Conservation (phyloP, 129 eudicot species). For the Flaveria brownii region DNA sequence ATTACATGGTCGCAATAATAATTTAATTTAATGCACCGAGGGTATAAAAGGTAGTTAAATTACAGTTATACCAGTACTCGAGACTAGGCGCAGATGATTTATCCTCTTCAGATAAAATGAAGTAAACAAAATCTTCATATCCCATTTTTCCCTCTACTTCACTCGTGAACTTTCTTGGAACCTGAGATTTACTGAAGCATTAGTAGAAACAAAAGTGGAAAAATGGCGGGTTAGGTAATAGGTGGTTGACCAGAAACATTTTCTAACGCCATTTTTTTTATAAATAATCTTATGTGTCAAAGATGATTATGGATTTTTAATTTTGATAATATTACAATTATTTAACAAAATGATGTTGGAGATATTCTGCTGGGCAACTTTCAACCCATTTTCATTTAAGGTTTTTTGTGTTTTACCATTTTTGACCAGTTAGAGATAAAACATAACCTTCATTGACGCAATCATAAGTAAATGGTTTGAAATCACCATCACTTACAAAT, state of each 20-base stretch:
- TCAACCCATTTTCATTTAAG: not conserved
- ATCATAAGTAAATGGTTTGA: too few relatives aligned
- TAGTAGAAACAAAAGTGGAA: not conserved
- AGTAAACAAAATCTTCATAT: conserved; percentile 76
- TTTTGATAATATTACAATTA: not conserved
- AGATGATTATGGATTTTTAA: not conserved
- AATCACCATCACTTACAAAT: not conserved
- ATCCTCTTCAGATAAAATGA: conserved; percentile 70
- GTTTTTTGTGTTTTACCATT: too few relatives aligned
- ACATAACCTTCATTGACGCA: too few relatives aligned
- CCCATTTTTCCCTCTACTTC: conserved; percentile 78
- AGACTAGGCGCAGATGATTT: conserved; percentile 79
- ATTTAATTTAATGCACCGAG: not conserved
- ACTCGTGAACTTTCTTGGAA: conserved; percentile 67
- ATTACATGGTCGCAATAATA: not conserved
- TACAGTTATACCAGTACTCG: conserved; percentile 60
- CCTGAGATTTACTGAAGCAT: conserved; percentile 35
- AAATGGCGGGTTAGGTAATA: not conserved
- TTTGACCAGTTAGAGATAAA: too few relatives aligned
- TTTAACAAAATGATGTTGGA: not conserved
- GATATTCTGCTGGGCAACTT: not conserved
- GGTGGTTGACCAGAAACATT: not conserved
- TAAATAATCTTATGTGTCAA: not conserved
- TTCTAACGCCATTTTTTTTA: not conserved
- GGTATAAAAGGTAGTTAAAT: not conserved